Conservation (phyloP, 1,284 basidiomycete genomes). For the Microbotryum violaceum region DNA sequence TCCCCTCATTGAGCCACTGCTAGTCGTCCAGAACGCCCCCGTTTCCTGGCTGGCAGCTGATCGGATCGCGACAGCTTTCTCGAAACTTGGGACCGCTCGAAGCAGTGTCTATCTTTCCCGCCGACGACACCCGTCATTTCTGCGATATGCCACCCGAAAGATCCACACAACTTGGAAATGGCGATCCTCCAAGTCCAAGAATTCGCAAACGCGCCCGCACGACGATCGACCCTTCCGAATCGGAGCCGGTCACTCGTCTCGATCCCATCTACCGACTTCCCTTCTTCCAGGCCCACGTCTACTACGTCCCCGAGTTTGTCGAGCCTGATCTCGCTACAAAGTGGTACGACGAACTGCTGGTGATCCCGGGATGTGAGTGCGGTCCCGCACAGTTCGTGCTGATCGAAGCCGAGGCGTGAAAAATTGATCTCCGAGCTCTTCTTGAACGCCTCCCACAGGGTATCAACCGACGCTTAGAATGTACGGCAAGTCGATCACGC, state of each 20-base stretch:
- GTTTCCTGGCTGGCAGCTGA: too few species aligned
- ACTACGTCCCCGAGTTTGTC: conserved; percentile 38
- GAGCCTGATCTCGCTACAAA: conserved; percentile 36
- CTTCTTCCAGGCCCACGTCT: conserved; percentile 28
- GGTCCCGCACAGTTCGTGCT: conserved; percentile 2
- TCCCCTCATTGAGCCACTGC: too few species aligned
- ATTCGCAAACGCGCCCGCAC: conserved; percentile 11
- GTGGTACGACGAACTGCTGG: conserved; percentile 44
- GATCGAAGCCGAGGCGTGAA: conserved; percentile 1
- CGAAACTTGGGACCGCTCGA: background rate
- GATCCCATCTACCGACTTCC: conserved; percentile 7
- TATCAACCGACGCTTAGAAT: conserved; percentile 50
- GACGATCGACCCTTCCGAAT: conserved; percentile 8
- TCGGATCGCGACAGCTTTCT: too few species aligned
- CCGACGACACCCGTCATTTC: background rate
- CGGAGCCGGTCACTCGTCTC: conserved; percentile 14
- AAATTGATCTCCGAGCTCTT: background rate
- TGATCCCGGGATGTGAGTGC: conserved; percentile 43
- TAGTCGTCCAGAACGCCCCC: too few species aligned
- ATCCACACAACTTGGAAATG: too few species aligned
- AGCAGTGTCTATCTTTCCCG: background rate
- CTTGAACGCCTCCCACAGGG: conserved; percentile 33
- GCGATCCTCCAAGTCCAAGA: background rate
- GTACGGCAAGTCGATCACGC: conserved; percentile 48
- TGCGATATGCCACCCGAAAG: background rate